These are phyloP conservation scores for Amesomyces nigricolor DNA, from an alignment of 2,329 filamentous ascomycete genomes.

Conservation along the genomic window DNA sequence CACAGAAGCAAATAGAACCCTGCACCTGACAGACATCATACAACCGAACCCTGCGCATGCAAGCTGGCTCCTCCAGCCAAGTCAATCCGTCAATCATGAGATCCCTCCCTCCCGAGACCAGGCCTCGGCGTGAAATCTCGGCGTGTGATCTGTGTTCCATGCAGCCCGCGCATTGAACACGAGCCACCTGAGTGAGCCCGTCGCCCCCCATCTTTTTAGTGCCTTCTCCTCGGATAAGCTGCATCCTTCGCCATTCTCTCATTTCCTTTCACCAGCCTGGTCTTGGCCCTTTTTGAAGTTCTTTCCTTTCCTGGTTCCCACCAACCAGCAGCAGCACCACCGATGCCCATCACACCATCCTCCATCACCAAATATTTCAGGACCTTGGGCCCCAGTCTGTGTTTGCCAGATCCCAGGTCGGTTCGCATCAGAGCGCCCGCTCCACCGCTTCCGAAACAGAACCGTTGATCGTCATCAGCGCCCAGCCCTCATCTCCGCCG, in stretches of 20 bases:
- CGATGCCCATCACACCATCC: too few species aligned
- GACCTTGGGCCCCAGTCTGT: too few species aligned
- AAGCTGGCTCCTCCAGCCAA: background rate
- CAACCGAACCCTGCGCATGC: background rate
- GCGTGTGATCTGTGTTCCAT: background rate
- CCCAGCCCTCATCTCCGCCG: background rate
- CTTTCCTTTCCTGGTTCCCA: too few species aligned
- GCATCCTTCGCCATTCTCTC: too few species aligned
- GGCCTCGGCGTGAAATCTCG: background rate
- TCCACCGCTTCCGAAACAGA: constrained; percentile 17
- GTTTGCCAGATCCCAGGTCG: background rate
- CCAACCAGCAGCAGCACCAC: too few species aligned
- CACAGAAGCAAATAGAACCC: too few species aligned
- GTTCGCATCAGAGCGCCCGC: background rate
- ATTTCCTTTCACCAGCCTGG: background rate
- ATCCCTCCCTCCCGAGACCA: background rate
- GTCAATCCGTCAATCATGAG: background rate
- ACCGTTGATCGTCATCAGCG: constrained; percentile 18
- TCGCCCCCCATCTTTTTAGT: too few species aligned
- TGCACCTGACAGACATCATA: background rate
- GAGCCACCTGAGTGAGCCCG: background rate
- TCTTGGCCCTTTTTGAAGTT: background rate
- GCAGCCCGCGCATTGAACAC: background rate
- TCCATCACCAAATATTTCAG: too few species aligned
- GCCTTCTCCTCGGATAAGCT: too few species aligned